These are phyloP conservation scores for Penicillium crystallinum DNA, from an alignment of 495 filamentous ascomycete species.

Conservation along the genomic window DNA sequence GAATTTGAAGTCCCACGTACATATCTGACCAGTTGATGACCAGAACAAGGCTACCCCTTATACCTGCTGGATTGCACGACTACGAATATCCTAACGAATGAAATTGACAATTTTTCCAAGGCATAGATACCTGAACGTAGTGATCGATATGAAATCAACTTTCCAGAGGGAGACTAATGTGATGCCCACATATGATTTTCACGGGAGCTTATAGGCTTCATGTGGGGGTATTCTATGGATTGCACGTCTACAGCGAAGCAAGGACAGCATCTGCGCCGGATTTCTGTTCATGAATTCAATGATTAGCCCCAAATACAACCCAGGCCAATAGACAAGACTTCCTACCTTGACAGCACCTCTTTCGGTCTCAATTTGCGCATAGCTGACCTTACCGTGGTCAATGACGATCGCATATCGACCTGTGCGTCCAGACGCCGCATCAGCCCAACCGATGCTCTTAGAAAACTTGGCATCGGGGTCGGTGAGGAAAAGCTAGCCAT, in stretches of 20 bases:
- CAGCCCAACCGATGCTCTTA: constrained; percentile 73
- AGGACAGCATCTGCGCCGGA: constrained; percentile 69
- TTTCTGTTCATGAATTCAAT: constrained; percentile 35
- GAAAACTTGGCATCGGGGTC: constrained; percentile 73
- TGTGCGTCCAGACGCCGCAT: constrained; percentile 57
- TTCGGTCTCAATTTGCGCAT: constrained; percentile 74
- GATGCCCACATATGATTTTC: background rate
- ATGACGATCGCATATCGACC: constrained; percentile 79
- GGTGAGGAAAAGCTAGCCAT: constrained; percentile 65
- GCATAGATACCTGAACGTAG: too few species aligned
- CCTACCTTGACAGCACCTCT: constrained; percentile 48
- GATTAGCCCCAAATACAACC: background rate
- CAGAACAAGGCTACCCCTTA: background rate
- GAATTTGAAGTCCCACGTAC: background rate
- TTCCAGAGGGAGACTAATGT: background rate
- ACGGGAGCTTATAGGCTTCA: background rate
- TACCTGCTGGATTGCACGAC: background rate
- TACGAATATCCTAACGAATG: too few species aligned
- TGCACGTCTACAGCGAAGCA: constrained; percentile 30
- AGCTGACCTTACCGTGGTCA: constrained; percentile 81
- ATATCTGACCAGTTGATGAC: background rate
- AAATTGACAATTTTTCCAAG: too few species aligned
- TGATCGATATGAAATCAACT: too few species aligned
- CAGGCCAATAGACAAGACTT: background rate
- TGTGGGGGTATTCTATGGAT: background rate